These are phyloP conservation scores for Pelagophyceae sp. DNA, from an alignment of 352 stramenopile genomes.

Conservation along the genomic window DNA sequence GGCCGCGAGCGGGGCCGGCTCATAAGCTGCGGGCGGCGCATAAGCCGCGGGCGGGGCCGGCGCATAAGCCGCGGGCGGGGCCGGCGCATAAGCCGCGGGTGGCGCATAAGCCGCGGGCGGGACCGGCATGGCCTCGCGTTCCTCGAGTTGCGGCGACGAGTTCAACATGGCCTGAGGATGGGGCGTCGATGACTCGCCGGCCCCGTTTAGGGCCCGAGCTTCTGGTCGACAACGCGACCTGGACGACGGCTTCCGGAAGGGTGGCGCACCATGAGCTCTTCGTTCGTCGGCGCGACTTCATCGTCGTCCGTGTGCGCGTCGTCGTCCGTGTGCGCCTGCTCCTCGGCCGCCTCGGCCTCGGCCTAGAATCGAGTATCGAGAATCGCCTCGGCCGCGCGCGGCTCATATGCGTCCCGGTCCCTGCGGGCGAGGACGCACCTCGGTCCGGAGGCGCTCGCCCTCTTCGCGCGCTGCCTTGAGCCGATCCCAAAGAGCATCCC, in stretches of 20 bases:
- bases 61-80: neutral
- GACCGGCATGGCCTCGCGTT: neutral
- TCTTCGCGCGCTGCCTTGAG: neutral
- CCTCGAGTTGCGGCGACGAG: neutral
- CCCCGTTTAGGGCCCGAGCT: neutral
- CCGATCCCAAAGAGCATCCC: neutral
- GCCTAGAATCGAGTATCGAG: neutral
- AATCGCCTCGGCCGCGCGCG: neutral
- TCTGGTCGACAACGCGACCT: no score
- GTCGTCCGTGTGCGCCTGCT: neutral
- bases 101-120: neutral
- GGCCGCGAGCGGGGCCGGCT: neutral
- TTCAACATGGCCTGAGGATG: neutral
- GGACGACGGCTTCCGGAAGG: no score
- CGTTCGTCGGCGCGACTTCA: neutral
- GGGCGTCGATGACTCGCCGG: no score
- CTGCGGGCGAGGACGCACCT: neutral
- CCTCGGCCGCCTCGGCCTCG: neutral
- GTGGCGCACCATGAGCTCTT: conserved; percentile 8
- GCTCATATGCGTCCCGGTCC: neutral
- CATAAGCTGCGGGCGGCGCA: no score
- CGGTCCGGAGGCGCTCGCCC: conserved; percentile 6
- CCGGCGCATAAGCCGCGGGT: neutral
- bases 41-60: neutral
- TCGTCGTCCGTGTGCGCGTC: neutral